A percentile compares a stretch with the other conserved stretches of the same genome.
These are phyloP conservation scores for Discostella pseudostelligera DNA, from an alignment of 108 stramenopile genomes.

Conservation along the genomic window DNA sequence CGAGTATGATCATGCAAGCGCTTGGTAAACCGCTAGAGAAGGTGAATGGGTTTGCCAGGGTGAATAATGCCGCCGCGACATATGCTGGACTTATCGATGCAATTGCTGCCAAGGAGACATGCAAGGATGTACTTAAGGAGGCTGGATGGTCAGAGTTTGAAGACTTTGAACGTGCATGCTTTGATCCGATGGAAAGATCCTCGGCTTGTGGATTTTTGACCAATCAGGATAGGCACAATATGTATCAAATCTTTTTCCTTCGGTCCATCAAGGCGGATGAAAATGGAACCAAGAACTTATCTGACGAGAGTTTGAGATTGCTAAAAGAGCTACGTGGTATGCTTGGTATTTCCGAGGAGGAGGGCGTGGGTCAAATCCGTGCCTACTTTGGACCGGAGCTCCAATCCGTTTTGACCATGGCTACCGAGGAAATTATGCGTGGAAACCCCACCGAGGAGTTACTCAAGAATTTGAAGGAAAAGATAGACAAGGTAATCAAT, in stretches of 20 bases:
- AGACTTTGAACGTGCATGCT: slow-evolving; percentile 67
- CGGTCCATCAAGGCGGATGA: slow-evolving; percentile 57
- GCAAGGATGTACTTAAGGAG: slow-evolving; percentile 57
- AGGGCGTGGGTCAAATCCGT: slow-evolving; percentile 59
- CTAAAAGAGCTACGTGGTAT: slow-evolving; percentile 64
- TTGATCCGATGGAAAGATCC: slow-evolving; percentile 62
- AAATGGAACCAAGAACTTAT: slow-evolving; percentile 51
- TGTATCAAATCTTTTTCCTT: slow-evolving; percentile 73
- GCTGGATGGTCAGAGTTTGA: slow-evolving; percentile 77
- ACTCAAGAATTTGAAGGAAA: slow-evolving; percentile 63
- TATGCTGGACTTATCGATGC: slow-evolving; percentile 70
- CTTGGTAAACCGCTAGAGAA: slow-evolving; percentile 73
- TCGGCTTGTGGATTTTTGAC: slow-evolving; percentile 76
- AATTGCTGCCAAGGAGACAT: slow-evolving; percentile 68
- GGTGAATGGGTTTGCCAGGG: slow-evolving; percentile 67
- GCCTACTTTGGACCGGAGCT: slow-evolving; percentile 76
- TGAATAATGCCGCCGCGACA: slow-evolving; percentile 77
- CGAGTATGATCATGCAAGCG: slow-evolving; percentile 74
- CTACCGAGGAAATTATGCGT: slow-evolving; percentile 61
- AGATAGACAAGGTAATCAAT: slow-evolving; percentile 49
- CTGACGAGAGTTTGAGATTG: slow-evolving; percentile 55
- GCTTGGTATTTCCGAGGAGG: slow-evolving; percentile 67
- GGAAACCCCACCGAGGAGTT: slow-evolving; percentile 66
- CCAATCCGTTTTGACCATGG: slow-evolving; percentile 53
- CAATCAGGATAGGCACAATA: slow-evolving; percentile 59